These are phyloP conservation scores for Chlamydomonas incerta DNA, from an alignment of 139 green algal species.

Conservation along the genomic window DNA sequence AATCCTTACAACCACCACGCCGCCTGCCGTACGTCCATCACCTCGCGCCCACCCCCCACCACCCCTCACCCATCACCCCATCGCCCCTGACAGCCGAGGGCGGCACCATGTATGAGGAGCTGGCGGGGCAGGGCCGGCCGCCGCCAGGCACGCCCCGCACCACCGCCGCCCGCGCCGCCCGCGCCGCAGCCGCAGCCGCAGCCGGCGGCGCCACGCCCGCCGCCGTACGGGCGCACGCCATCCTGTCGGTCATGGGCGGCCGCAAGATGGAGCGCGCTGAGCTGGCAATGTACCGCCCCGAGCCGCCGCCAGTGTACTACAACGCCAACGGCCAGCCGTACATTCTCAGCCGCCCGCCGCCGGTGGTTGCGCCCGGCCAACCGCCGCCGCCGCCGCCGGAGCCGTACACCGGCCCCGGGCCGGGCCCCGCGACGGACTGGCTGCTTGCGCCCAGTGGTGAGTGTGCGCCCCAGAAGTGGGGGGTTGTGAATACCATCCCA, in stretches of 20 bases:
- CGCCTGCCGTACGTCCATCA: too few relatives aligned
- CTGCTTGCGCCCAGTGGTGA: background rate
- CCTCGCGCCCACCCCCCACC: too few relatives aligned
- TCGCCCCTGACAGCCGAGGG: background rate
- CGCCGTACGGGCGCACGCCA: slow-evolving; percentile 7
- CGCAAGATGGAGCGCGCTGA: background rate
- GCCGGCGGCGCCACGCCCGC: background rate
- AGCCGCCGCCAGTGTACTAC: too few relatives aligned
- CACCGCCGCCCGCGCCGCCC: background rate
- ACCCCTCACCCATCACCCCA: background rate
- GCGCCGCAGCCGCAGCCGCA: background rate
- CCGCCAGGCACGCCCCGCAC: background rate
- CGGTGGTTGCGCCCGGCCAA: too few relatives aligned
- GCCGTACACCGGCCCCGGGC: background rate
- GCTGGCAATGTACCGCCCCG: background rate
- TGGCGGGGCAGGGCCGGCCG: too few relatives aligned
- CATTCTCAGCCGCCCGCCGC: too few relatives aligned
- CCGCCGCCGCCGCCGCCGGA: too few relatives aligned
- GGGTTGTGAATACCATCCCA: too few relatives aligned
- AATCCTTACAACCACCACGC: too few relatives aligned
- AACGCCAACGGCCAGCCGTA: too few relatives aligned
- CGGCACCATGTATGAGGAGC: background rate
- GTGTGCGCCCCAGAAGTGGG: background rate
- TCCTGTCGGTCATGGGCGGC: slow-evolving; percentile 28
- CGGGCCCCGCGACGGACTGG: background rate